phyloP scores from a whole-genome alignment of 306 rosid genomes.

The Pyrus betulifolia region DNA sequence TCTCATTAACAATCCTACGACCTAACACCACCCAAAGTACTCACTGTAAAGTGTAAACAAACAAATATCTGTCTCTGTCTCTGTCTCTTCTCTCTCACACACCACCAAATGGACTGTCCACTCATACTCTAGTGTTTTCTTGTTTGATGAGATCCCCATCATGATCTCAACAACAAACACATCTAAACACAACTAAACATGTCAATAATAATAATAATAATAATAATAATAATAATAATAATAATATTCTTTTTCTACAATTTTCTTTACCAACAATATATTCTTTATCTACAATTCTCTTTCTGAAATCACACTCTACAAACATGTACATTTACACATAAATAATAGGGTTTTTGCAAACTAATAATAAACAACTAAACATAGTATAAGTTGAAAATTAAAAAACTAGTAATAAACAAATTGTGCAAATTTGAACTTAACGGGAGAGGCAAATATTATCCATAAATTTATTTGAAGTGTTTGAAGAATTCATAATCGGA shows the following conservation, averaged over 20 bases:
- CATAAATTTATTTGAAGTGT: too few relatives aligned
- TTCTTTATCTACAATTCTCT: background rate
- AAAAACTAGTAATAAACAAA: background rate
- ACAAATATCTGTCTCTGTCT: conserved; percentile 10
- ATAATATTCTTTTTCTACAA: too few relatives aligned
- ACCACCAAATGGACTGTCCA: conserved; percentile 11
- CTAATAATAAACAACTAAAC: background rate
- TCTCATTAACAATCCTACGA: background rate
- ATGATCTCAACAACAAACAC: conserved; percentile 14
- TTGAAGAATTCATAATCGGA: too few relatives aligned
- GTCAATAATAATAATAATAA: too few relatives aligned
- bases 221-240: too few relatives aligned
- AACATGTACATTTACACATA: background rate
- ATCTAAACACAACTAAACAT: too few relatives aligned
- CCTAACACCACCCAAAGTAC: background rate
- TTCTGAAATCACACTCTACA: background rate
- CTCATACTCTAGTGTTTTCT: background rate
- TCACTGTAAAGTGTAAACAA: conserved; percentile 28
- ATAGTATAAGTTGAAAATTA: background rate
- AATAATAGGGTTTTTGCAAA: too few relatives aligned
- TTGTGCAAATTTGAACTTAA: too few relatives aligned
- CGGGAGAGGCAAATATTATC: too few relatives aligned
- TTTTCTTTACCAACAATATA: background rate
- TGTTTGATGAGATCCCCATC: conserved; percentile 19
- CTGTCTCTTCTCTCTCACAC: background rate